These are phyloP conservation scores for Limnomonas spitsbergensis DNA, from an alignment of 139 green algal species.

Conservation along the genomic window DNA sequence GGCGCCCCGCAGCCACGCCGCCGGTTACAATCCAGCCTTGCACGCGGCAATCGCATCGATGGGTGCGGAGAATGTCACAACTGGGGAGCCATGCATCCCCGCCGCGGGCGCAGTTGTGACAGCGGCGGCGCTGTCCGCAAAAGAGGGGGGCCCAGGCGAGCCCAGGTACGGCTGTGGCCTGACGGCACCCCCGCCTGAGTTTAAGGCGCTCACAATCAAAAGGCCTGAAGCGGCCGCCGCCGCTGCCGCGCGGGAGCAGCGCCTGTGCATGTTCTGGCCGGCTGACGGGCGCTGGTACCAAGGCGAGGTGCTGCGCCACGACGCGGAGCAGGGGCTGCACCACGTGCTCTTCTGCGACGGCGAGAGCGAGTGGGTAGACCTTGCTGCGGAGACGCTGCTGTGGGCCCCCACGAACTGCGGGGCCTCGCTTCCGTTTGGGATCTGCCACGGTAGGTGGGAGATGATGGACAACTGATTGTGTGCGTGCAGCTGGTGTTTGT, in stretches of 20 bases:
- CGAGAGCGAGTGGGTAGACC: constrained; percentile 69
- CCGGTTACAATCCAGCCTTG: constrained; percentile 18
- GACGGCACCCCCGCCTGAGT: neutral
- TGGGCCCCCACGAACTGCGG: constrained; percentile 21
- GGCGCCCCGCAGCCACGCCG: constrained; percentile 17
- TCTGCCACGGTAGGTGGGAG: neutral
- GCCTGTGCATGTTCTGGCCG: constrained; percentile 48
- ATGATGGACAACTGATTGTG: neutral
- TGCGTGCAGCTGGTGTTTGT: no score
- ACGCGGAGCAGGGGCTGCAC: constrained; percentile 14
- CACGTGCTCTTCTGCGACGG: constrained; percentile 63
- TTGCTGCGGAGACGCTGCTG: constrained; percentile 48
- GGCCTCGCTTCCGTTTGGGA: neutral
- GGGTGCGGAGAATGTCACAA: constrained; percentile 10
- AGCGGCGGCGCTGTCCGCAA: no score
- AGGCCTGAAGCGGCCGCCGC: no score
- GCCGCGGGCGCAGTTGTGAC: neutral
- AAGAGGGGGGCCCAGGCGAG: no score
- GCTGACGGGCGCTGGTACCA: constrained; percentile 35
- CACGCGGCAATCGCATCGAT: constrained; percentile 10
- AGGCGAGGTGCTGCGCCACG: constrained; percentile 48
- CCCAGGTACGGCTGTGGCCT: neutral
- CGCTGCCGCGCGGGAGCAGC: neutral
- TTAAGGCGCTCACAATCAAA: neutral
- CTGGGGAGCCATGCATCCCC: neutral